Conservation (phyloP, 768 basidiomycete genomes). For the Suillus subalutaceus region DNA sequence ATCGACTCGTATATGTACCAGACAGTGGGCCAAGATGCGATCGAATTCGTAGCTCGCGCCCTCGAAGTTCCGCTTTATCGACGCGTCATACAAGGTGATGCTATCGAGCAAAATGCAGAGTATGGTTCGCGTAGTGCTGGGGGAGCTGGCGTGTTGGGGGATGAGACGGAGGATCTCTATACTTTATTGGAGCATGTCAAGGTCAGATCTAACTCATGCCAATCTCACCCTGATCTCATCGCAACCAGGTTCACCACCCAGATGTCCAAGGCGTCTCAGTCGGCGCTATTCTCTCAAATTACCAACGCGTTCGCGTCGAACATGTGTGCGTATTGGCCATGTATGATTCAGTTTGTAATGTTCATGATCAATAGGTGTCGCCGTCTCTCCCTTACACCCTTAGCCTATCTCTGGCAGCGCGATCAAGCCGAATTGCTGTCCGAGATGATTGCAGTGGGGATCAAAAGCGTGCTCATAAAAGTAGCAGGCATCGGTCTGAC, state of each 20-base stretch:
- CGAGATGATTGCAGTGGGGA: slow-evolving; percentile 81
- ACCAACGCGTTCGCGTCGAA: slow-evolving; percentile 95
- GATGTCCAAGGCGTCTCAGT: slow-evolving; percentile 87
- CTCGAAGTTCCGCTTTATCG: slow-evolving; percentile 87
- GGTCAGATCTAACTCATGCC: slow-evolving; percentile 45
- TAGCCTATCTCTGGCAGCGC: slow-evolving; percentile 94
- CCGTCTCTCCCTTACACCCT: slow-evolving; percentile 74
- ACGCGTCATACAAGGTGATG: slow-evolving; percentile 75
- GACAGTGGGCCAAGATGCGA: slow-evolving; percentile 96
- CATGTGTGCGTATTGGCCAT: slow-evolving; percentile 72
- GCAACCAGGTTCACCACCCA: slow-evolving; percentile 66
- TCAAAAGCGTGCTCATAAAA: slow-evolving; percentile 89
- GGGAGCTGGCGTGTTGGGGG: slow-evolving; percentile 63
- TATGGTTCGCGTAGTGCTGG: slow-evolving; percentile 73
- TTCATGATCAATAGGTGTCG: slow-evolving; percentile 57
- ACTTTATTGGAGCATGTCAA: slow-evolving; percentile 73
- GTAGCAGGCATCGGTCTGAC: slow-evolving; percentile 92
- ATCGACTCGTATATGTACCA: slow-evolving; percentile 98
- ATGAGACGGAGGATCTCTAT: slow-evolving; percentile 96
- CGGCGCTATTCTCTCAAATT: slow-evolving; percentile 96
- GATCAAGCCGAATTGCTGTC: slow-evolving; percentile 82
- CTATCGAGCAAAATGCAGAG: slow-evolving; percentile 80
- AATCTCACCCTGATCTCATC: slow-evolving; percentile 3
- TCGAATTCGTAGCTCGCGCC: slow-evolving; percentile 83
- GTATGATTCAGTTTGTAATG: slow-evolving; percentile 4